phyloP scores from a whole-genome alignment of 2,329 filamentous ascomycete species.

The Didymosphaeria variabile region DNA sequence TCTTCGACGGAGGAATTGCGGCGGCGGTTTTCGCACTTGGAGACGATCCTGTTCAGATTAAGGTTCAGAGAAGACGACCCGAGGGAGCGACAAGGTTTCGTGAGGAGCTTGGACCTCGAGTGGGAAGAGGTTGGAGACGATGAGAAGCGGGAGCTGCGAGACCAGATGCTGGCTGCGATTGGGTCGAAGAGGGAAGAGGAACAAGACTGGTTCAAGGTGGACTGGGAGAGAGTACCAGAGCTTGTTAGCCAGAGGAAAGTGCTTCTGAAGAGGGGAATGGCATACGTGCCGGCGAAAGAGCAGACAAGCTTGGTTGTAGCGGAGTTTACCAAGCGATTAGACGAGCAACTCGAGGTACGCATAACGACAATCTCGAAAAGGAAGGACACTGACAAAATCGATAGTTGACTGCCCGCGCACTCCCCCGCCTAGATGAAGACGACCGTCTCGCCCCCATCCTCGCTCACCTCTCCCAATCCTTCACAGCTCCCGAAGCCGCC shows the following conservation, averaged over 20 bases:
- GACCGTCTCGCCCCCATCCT: conserved; percentile 83
- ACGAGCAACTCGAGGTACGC: conserved; percentile 81
- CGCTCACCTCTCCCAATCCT: conserved; percentile 90
- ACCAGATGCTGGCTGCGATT: conserved; percentile 69
- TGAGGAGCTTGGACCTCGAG: conserved; percentile 78
- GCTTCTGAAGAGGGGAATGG: conserved; percentile 80
- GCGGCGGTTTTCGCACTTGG: conserved; percentile 83
- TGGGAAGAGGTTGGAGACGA: conserved; percentile 85
- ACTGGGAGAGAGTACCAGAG: conserved; percentile 93
- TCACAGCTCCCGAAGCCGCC: conserved; percentile 86
- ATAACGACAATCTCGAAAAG: background rate
- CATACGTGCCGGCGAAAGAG: conserved; percentile 87
- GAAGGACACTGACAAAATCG: conserved; percentile 13
- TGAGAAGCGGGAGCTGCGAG: conserved; percentile 74
- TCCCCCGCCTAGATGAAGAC: conserved; percentile 94
- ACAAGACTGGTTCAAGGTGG: conserved; percentile 93
- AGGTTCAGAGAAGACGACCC: conserved; percentile 80
- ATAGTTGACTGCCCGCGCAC: conserved; percentile 84
- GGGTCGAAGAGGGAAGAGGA: conserved; percentile 70
- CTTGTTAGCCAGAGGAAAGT: conserved; percentile 82
- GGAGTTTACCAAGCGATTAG: conserved; percentile 82
- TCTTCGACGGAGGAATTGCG: conserved; percentile 90
- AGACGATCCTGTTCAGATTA: conserved; percentile 88
- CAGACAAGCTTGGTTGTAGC: conserved; percentile 88
- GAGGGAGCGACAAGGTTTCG: conserved; percentile 77